phyloP scores from a whole-genome alignment of 108 stramenopile genomes.

The Skeletonema marinoi region DNA sequence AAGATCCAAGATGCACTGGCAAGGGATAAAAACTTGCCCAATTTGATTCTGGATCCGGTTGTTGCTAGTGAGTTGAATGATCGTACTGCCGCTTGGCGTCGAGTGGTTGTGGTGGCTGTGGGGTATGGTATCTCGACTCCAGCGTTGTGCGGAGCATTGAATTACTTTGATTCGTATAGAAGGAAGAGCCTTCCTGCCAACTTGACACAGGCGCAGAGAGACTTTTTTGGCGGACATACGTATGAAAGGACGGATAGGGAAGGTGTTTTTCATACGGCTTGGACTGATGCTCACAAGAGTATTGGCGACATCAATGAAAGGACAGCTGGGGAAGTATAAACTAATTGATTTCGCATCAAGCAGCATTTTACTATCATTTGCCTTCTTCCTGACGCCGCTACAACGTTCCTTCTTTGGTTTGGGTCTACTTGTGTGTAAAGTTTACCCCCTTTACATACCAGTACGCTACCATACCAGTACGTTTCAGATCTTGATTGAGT shows the following conservation, averaged over 20 bases:
- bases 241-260: slow-evolving; percentile 88
- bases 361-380: no score
- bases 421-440: no score
- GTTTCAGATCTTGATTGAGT: no score
- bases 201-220: slow-evolving; percentile 96
- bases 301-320: slow-evolving; percentile 91
- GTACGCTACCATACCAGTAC: no score
- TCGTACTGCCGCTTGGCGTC: slow-evolving; percentile 89
- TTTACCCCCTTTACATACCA: no score
- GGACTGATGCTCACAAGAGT: slow-evolving; percentile 94
- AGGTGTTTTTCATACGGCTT: slow-evolving; percentile 90
- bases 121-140: slow-evolving; percentile 91
- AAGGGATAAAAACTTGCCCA: slow-evolving; percentile 72
- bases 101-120: slow-evolving; percentile 90
- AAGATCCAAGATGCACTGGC: slow-evolving; percentile 92
- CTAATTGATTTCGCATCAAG: background rate
- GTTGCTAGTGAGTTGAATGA: slow-evolving; percentile 87
- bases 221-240: slow-evolving; percentile 99
- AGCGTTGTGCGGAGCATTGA: slow-evolving; percentile 85
- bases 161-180: slow-evolving; percentile 97
- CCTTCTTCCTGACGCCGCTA: no score
- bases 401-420: no score
- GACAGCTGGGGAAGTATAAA: slow-evolving; percentile 82
- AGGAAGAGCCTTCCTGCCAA: slow-evolving; percentile 90
- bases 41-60: slow-evolving; percentile 92